Evolutionary conservation across 2,329 filamentous ascomycete species (phyloP), one percentile per base, ranked within the genome.

Genomic region (Alternaria conjuncta): DNA sequence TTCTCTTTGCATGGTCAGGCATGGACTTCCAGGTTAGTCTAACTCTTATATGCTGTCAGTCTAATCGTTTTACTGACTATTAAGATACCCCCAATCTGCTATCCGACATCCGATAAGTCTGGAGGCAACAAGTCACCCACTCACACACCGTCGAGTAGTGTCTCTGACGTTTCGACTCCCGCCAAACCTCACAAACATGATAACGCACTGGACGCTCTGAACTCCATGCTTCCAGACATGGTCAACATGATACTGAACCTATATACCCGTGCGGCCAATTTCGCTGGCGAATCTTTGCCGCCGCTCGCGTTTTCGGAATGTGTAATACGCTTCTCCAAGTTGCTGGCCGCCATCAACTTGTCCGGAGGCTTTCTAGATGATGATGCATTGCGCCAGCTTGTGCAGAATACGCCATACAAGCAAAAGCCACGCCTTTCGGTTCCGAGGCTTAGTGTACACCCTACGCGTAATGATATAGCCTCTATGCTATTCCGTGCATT

Each of bases 1-100:
- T 98, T 44, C 87, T 98, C 72, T 88, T 97, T 65, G 92, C 90
- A 28, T 97, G 94, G 92, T 88, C 90, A 36, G 91, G 90, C 5
- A 85, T 95, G 72, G 92, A 96, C 74, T 98, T 98, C 72, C 87
- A 90, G 72, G 86, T 96, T 67, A 78, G 83, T 71, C 36, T 46
- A 11, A 6, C 23, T 45, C 18, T 36, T 6, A 11, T 1, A 20
- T 12, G n/a, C 3, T 20, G 9, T 8, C n/a, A 15, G 15, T 20
- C 7, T 5, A 8, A 21, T 25, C 6, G 4, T 20, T 10, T 18
- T 57, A 51, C 64, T 71, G 58, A 75, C 58, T 7, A 8, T 45
- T 23, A 43, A 86, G 84, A 86, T 88, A 63, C 86, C 86, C 26
- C 82, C 82, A 65, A 80, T 86, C 23, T 85, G 85, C 64, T 86